Evolutionary conservation across 306 rosid genomes (phyloP).

Genomic region (Lagenaria siceraria): DNA sequence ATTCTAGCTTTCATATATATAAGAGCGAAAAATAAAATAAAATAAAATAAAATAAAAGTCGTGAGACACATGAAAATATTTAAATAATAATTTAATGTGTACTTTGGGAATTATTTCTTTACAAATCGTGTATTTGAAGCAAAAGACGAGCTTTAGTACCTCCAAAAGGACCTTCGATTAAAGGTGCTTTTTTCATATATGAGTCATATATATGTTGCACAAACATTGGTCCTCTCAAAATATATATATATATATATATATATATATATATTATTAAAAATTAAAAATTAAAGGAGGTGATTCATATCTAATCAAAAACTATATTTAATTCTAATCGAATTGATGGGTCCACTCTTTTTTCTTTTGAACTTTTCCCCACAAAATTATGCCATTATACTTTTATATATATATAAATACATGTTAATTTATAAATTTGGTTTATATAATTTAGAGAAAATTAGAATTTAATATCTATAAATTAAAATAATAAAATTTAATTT

Average conservation of each 20-base stretch:
- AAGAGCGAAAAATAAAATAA: not conserved
- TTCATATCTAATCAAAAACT: not conserved
- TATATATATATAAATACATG: no score
- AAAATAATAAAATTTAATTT: no score
- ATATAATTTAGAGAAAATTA: no score
- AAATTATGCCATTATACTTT: not conserved
- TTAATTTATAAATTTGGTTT: no score
- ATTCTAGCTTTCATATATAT: not conserved
- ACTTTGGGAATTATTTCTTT: not conserved
- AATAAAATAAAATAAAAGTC: no score
- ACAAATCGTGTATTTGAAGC: conserved; percentile 2
- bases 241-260: no score
- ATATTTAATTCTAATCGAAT: not conserved
- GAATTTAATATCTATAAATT: no score
- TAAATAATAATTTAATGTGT: not conserved
- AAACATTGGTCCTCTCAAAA: not conserved
- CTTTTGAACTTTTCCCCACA: not conserved
- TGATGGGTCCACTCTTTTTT: not conserved
- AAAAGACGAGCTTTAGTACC: not conserved
- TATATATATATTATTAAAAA: not conserved
- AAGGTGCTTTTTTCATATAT: not conserved
- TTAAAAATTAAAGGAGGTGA: not conserved
- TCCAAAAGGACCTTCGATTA: not conserved
- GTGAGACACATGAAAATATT: not conserved
- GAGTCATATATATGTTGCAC: not conserved